Evolutionary conservation across 106 monocot genomes (phyloP).

Genomic region (Alisma plantagoaquatica): DNA sequence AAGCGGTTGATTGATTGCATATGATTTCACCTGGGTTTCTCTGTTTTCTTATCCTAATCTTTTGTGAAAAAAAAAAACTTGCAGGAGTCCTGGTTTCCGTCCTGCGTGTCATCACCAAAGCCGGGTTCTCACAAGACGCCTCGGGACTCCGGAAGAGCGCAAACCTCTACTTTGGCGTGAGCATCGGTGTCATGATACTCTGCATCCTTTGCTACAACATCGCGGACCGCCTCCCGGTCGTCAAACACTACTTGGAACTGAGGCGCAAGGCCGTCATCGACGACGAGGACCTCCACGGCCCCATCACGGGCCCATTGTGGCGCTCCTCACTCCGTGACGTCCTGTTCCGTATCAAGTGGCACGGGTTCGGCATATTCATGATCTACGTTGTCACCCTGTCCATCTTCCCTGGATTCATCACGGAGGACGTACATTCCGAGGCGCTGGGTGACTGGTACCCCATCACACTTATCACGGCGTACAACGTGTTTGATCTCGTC

Average conservation of each 20-base stretch:
- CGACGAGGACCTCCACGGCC: slow-evolving; percentile 9
- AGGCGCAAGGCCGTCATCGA: slow-evolving; percentile 5
- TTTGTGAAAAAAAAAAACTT: no score
- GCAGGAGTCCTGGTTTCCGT: slow-evolving; percentile 22
- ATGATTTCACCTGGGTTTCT: no score
- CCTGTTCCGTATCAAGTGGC: slow-evolving; percentile 12
- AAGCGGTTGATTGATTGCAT: no score
- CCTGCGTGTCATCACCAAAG: slow-evolving; percentile 20
- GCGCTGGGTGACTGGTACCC: slow-evolving; percentile 24
- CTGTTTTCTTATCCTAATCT: no score
- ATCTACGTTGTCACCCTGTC: slow-evolving; percentile 23
- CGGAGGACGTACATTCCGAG: slow-evolving; percentile 20
- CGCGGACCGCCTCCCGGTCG: slow-evolving; percentile 13
- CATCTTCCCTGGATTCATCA: slow-evolving; percentile 24
- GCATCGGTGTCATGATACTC: slow-evolving; percentile 8
- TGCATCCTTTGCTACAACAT: slow-evolving; percentile 22
- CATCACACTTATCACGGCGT: slow-evolving; percentile 17
- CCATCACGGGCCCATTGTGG: slow-evolving; percentile 5
- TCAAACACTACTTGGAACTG: slow-evolving; percentile 20
- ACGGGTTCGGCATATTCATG: slow-evolving; percentile 18
- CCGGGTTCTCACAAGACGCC: slow-evolving; percentile 14
- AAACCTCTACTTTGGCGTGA: slow-evolving; percentile 20
- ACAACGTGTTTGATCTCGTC: slow-evolving; percentile 26
- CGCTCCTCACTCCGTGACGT: slow-evolving; percentile 16
- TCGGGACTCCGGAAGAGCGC: slow-evolving; percentile 20